phyloP scores from a whole-genome alignment of 805 yeast species.

The Pichia sporocuriosa region DNA sequence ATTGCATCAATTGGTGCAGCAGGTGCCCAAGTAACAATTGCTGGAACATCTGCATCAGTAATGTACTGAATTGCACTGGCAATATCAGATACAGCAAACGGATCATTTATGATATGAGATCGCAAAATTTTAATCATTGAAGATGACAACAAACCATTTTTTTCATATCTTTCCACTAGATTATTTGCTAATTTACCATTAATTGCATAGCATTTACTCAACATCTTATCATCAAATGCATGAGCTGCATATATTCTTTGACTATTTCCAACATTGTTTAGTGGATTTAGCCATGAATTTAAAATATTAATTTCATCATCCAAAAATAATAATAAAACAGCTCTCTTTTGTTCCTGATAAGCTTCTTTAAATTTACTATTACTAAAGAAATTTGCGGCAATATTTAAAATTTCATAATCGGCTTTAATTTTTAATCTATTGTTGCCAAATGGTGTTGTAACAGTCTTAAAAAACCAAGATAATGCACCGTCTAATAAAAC shows the following conservation, averaged over 20 bases:
- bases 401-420: slow-evolving; percentile 54
- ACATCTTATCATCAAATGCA: slow-evolving; percentile 34
- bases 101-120: slow-evolving; percentile 44
- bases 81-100: slow-evolving; percentile 49
- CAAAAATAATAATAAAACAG: slow-evolving; percentile 54
- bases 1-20: slow-evolving; percentile 81
- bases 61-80: slow-evolving; percentile 57
- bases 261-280: slow-evolving; percentile 33
- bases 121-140: slow-evolving; percentile 36
- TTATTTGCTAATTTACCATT: slow-evolving; percentile 71
- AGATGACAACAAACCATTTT: slow-evolving; percentile 17
- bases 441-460: slow-evolving; percentile 78
- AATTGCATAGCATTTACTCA: slow-evolving; percentile 53
- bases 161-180: slow-evolving; percentile 51
- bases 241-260: slow-evolving; percentile 23
- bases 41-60: slow-evolving; percentile 21
- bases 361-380: slow-evolving; percentile 19
- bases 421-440: slow-evolving; percentile 65
- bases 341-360: slow-evolving; percentile 42
- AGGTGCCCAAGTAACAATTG: slow-evolving; percentile 55
- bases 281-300: slow-evolving; percentile 71
- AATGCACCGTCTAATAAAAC: slow-evolving; percentile 60
- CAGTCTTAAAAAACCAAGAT: slow-evolving; percentile 66
- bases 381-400: slow-evolving; percentile 35
- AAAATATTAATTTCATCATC: slow-evolving; percentile 69